Conservation (phyloP, 768 basidiomycete genomes). For the Leccinum aurantiacum region DNA sequence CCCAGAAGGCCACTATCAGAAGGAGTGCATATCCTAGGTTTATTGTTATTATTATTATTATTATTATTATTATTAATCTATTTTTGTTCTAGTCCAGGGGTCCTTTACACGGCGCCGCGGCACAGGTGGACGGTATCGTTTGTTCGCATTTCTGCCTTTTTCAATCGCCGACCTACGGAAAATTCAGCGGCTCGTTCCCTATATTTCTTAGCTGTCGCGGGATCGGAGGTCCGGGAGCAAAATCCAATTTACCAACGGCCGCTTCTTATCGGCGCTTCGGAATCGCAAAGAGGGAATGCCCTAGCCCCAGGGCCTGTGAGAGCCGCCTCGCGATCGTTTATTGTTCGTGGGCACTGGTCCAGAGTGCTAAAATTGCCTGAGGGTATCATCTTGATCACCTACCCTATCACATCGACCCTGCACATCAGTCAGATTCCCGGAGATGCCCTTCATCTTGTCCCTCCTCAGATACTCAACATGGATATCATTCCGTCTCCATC, state of each 20-base stretch:
- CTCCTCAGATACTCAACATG: conserved; percentile 19
- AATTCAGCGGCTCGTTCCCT: conserved; percentile 23
- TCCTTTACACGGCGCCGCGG: conserved; percentile 27
- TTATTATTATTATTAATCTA: conserved; percentile 7
- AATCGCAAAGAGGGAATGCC: conserved; percentile 18
- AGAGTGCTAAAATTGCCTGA: conserved; percentile 20
- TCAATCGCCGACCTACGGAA: conserved; percentile 32
- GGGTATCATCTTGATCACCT: conserved; percentile 36
- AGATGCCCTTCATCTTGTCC: conserved; percentile 27
- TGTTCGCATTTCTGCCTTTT: conserved; percentile 18
- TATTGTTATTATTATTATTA: conserved; percentile 20
- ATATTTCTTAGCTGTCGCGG: neutral
- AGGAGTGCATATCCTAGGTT: conserved; percentile 6
- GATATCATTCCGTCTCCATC: conserved; percentile 24
- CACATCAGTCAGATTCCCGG: conserved; percentile 33
- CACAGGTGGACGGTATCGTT: conserved; percentile 23
- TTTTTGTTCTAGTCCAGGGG: conserved; percentile 19
- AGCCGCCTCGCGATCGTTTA: conserved; percentile 20
- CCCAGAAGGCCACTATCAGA: conserved; percentile 14
- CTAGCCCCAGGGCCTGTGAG: conserved; percentile 23
- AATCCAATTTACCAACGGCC: neutral
- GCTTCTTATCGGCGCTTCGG: conserved; percentile 12
- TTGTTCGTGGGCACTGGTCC: conserved; percentile 13
- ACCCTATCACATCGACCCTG: conserved; percentile 40
- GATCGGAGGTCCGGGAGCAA: conserved; percentile 3